phyloP scores from a whole-genome alignment of 2,329 filamentous ascomycete species.

The Penicillium psychrosexuale region DNA sequence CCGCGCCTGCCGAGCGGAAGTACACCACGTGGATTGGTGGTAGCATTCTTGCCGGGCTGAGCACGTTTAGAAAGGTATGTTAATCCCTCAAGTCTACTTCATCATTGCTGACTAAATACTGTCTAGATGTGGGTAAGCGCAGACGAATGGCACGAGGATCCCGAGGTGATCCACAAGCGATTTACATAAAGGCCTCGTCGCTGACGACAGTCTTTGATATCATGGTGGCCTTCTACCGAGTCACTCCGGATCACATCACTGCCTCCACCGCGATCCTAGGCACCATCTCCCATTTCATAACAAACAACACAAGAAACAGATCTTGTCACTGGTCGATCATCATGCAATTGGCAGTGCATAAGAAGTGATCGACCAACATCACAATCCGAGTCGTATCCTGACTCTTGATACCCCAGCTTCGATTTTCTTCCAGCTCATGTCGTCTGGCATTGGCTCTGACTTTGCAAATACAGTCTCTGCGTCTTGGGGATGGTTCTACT shows the following conservation, averaged over 20 bases:
- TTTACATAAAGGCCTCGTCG: slow-evolving; percentile 63
- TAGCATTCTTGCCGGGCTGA: slow-evolving; percentile 92
- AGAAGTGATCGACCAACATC: slow-evolving; percentile 12
- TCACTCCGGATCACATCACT: background rate
- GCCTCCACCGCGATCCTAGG: background rate
- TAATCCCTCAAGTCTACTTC: slow-evolving; percentile 26
- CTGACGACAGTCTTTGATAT: background rate
- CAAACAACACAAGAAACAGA: background rate
- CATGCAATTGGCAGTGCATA: slow-evolving; percentile 2
- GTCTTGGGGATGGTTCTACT: slow-evolving; percentile 2
- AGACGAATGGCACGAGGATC: slow-evolving; percentile 99
- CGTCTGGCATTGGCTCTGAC: slow-evolving; percentile 3
- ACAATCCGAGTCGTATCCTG: slow-evolving; percentile 17
- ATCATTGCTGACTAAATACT: background rate
- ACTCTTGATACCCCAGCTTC: slow-evolving; percentile 32
- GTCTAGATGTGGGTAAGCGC: slow-evolving; percentile 99
- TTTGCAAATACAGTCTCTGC: slow-evolving; percentile 8
- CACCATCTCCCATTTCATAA: background rate
- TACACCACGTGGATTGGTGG: slow-evolving; percentile 99
- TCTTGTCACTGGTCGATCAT: slow-evolving; percentile 5
- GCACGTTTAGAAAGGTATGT: slow-evolving; percentile 92
- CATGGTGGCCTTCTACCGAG: background rate
- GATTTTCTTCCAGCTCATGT: slow-evolving; percentile 7
- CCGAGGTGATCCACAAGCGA: slow-evolving; percentile 97
- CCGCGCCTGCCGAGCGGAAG: slow-evolving; percentile 93